Conservation (phyloP, 2,329 filamentous ascomycete species). For the Cladosporium sphaerospermum region DNA sequence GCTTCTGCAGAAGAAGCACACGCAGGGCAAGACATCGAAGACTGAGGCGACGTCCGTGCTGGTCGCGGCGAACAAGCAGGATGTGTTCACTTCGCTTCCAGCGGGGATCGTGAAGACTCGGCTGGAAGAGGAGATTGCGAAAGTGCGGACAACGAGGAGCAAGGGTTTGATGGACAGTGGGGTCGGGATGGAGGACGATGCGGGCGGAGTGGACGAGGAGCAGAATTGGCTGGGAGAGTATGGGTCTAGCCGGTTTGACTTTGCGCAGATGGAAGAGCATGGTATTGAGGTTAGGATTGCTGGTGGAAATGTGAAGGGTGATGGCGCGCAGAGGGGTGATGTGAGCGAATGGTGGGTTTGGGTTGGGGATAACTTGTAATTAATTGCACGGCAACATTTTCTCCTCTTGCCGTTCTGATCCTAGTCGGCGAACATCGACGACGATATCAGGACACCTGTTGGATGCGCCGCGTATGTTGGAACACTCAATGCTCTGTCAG, state of each 20-base stretch:
- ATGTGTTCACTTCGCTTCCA: slow-evolving; percentile 88
- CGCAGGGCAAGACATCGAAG: slow-evolving; percentile 51
- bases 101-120: slow-evolving; percentile 65
- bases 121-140: slow-evolving; percentile 74
- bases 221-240: slow-evolving; percentile 73
- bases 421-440: no score
- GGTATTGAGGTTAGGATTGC: slow-evolving; percentile 71
- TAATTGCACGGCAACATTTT: not conserved
- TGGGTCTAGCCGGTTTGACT: slow-evolving; percentile 69
- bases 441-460: no score
- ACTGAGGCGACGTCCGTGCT: slow-evolving; percentile 64
- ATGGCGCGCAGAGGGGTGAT: slow-evolving; percentile 61
- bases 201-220: slow-evolving; percentile 62
- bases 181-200: slow-evolving; percentile 57
- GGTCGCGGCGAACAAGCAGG: slow-evolving; percentile 89
- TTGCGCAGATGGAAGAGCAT: slow-evolving; percentile 76
- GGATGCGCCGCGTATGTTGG: no score
- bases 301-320: slow-evolving; percentile 63
- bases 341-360: slow-evolving; percentile 85
- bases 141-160: slow-evolving; percentile 68
- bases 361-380: slow-evolving; percentile 53
- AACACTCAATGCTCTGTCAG: no score
- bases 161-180: slow-evolving; percentile 79
- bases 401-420: no score
- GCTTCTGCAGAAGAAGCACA: slow-evolving; percentile 66